Percentiles rank a stretch among this genome's conserved stretches.
phyloP scores from a whole-genome alignment of 306 rosid genomes.

The Alnus rubra region DNA sequence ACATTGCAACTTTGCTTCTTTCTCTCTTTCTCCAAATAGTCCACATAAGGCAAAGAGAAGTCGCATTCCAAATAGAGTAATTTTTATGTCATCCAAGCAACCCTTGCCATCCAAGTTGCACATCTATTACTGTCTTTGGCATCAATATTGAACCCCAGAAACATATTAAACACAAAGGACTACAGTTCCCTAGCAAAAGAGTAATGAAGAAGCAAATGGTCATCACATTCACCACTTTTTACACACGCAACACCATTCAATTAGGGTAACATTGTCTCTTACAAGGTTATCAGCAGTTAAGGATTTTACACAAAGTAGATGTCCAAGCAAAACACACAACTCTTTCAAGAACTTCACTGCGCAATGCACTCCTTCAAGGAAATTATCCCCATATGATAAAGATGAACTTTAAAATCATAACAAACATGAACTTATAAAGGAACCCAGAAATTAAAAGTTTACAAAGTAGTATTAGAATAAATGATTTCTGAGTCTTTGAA shows the following conservation, averaged over 20 bases:
- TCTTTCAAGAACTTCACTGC: neutral
- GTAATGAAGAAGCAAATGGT: neutral
- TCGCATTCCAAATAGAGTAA: neutral
- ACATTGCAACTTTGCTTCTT: no score
- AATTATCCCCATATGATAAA: neutral
- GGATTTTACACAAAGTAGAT: neutral
- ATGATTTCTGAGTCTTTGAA: neutral
- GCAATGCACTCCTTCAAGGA: neutral
- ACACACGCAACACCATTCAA: neutral
- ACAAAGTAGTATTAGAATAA: neutral
- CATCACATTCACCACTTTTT: neutral
- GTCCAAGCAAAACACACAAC: neutral
- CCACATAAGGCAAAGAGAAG: neutral
- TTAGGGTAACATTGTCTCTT: neutral
- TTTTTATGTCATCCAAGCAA: no score
- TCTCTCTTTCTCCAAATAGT: neutral
- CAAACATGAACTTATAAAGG: neutral
- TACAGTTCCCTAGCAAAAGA: neutral
- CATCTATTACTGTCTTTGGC: neutral
- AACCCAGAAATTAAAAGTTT: neutral
- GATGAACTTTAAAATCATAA: neutral
- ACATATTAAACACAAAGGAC: neutral
- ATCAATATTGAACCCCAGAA: neutral
- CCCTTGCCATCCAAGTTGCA: neutral
- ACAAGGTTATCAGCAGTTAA: neutral